Evolutionary conservation across 495 filamentous ascomycete genomes (phyloP).

Genomic region (Usnea hakonensis): DNA sequence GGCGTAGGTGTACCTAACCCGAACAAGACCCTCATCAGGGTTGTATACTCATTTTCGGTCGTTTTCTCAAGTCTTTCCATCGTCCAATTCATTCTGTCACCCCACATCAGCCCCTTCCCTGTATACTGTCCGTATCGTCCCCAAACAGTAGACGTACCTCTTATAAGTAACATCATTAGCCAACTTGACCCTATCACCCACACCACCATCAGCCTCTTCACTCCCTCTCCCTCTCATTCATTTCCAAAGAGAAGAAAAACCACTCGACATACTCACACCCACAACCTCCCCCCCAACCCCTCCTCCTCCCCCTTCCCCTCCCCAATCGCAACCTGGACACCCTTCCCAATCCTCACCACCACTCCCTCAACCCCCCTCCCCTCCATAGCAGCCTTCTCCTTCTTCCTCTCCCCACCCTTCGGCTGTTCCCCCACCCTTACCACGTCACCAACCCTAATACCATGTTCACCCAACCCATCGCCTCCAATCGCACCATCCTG

Average conservation of each 20-base stretch:
- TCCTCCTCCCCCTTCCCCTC: constrained; percentile 64
- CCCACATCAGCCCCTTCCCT: constrained; percentile 9
- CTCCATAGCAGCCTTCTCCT: constrained; percentile 60
- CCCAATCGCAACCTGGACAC: constrained; percentile 61
- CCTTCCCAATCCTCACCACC: constrained; percentile 57
- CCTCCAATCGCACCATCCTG: constrained; percentile 59
- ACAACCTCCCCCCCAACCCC: constrained; percentile 54
- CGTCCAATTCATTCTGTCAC: constrained; percentile 72
- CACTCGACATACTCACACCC: constrained; percentile 43
- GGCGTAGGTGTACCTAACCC: constrained; percentile 56
- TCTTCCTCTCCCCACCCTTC: constrained; percentile 57
- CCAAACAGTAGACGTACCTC: constrained; percentile 42
- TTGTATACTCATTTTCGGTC: constrained; percentile 57
- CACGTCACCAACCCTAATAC: constrained; percentile 79
- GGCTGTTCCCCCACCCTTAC: constrained; percentile 73
- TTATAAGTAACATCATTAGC: constrained; percentile 92
- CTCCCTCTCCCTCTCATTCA: background rate
- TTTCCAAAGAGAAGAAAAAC: constrained; percentile 21
- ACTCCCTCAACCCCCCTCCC: constrained; percentile 69
- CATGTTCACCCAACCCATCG: constrained; percentile 60
- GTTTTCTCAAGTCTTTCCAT: constrained; percentile 77
- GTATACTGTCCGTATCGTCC: background rate
- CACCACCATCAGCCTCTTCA: constrained; percentile 11
- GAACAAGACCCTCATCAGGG: constrained; percentile 77
- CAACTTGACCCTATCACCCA: constrained; percentile 62